Evolutionary conservation across 1,284 basidiomycete species (phyloP).

Genomic region (Tilletia caries): DNA sequence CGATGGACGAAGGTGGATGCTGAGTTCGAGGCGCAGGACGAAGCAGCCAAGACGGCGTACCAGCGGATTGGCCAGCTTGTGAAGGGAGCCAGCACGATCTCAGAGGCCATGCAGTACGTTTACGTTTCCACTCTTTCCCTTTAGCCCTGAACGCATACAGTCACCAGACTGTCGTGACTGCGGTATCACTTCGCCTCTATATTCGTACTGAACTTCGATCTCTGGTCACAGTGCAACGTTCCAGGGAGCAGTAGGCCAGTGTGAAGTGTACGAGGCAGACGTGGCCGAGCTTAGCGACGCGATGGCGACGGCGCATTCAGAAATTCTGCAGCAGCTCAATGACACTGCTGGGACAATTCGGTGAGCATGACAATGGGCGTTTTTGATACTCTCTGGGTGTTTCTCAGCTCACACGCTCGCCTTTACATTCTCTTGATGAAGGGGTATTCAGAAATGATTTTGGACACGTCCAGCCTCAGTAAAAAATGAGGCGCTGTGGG

Average conservation of each 20-base stretch:
- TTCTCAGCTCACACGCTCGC: too few species aligned
- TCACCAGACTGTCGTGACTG: too few species aligned
- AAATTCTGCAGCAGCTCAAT: not conserved
- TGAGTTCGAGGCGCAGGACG: not conserved
- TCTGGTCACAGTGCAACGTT: not conserved
- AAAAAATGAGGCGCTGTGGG: too few species aligned
- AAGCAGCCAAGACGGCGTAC: not conserved
- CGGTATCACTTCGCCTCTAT: too few species aligned
- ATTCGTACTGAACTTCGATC: not conserved
- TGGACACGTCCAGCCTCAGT: too few species aligned
- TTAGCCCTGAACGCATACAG: too few species aligned
- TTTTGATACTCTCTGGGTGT: too few species aligned
- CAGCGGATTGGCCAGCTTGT: not conserved
- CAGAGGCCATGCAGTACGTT: slow-evolving; percentile 3
- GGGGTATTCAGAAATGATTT: too few species aligned
- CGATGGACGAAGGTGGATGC: not conserved
- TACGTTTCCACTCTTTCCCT: too few species aligned
- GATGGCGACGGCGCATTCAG: not conserved
- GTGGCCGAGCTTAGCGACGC: not conserved
- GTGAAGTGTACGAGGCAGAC: not conserved
- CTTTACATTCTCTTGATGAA: too few species aligned
- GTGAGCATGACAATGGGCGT: not conserved
- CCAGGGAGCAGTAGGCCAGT: not conserved
- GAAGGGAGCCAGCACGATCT: not conserved
- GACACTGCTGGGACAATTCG: not conserved